phyloP scores from a whole-genome alignment of 2,329 filamentous ascomycete species.

The Pezicula carpinea region DNA sequence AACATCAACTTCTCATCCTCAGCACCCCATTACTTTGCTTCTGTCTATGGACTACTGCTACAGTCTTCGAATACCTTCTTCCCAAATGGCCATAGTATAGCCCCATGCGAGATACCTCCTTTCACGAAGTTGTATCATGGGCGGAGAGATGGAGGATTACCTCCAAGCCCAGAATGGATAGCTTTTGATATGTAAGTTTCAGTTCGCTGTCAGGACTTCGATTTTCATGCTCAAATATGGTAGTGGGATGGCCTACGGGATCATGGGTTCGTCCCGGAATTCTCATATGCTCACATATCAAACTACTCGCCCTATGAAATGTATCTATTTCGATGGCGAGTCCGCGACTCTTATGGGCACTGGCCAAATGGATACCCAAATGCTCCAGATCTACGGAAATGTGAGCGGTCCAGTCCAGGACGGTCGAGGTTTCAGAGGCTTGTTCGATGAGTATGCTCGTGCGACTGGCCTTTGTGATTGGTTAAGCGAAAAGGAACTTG shows the following conservation, averaged over 20 bases:
- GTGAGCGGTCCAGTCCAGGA: slow-evolving; percentile 30
- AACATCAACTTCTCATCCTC: slow-evolving; percentile 42
- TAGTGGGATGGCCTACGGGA: slow-evolving; percentile 48
- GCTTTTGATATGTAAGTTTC: slow-evolving; percentile 40
- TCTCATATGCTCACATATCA: slow-evolving; percentile 45
- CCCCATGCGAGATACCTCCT: slow-evolving; percentile 39
- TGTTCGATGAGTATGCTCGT: slow-evolving; percentile 42
- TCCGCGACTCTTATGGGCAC: slow-evolving; percentile 42
- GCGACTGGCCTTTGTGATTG: slow-evolving; percentile 43
- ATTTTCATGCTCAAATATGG: slow-evolving; percentile 4
- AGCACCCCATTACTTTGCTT: slow-evolving; percentile 44
- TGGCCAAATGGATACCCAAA: slow-evolving; percentile 43
- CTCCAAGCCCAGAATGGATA: slow-evolving; percentile 47
- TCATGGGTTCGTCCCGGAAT: slow-evolving; percentile 40
- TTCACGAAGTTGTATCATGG: slow-evolving; percentile 47
- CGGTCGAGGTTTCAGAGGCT: slow-evolving; percentile 26
- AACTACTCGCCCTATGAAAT: slow-evolving; percentile 36
- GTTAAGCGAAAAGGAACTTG: slow-evolving; percentile 34
- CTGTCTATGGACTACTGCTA: slow-evolving; percentile 40
- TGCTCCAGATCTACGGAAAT: slow-evolving; percentile 45
- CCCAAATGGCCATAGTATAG: slow-evolving; percentile 43
- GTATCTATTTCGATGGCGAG: slow-evolving; percentile 47
- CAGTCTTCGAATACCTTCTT: slow-evolving; percentile 49
- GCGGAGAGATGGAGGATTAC: slow-evolving; percentile 33
- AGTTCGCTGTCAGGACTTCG: not conserved